Base-by-base conservation (phyloP, 2,329 filamentous ascomycete genomes). In the Sodiomyces alkalinus region DNA sequence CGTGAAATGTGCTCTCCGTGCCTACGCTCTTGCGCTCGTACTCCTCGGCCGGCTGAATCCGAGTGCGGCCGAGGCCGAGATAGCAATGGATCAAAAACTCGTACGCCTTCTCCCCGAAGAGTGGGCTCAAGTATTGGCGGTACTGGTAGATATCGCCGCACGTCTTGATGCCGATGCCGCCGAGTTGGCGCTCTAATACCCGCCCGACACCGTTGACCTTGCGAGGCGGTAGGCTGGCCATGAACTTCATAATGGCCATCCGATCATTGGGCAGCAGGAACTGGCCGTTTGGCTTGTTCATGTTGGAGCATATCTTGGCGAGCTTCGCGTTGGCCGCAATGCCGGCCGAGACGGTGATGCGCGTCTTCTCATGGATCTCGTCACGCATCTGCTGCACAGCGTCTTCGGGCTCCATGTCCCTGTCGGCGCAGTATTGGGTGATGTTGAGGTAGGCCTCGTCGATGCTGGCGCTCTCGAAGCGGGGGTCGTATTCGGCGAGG, bases 401-500 rank as follows among this genome's bases (percentile, higher is more conserved):
- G 17, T 82, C 76, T 25, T 78, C 74, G 0, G 87, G 76, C 0
- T 53, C 60, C 46, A 87, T 63, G 8, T 66, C 45, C 36, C 86
- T 74, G 19, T 73, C 66, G 8, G 56, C 41, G 44, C 87, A 93
- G 47, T 92, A 96, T 28, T 75, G 61, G 1, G 90, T 96, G 33
- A 98, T 80, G 43, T 98, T 96, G 17, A 98, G 61, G 46, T 94
- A 98, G 1, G 90, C 90, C 51, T 98, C 90, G 41, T 98, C 90
- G 38, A 93, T 86, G 46, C 85, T 93, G 1, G 87, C 83, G 41
- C 80, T 92, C 49, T 96, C 83, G 41, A 92, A 98, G 2, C 80
- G 66, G 0, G 82, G 71, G 44, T 98, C 90, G 45, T 96, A 98
- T n/a, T 77, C 64, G 8, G 72, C 77, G 11, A 98, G 59, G 2